phyloP scores from a whole-genome alignment of 129 eudicot species.

The Arctium minus region DNA sequence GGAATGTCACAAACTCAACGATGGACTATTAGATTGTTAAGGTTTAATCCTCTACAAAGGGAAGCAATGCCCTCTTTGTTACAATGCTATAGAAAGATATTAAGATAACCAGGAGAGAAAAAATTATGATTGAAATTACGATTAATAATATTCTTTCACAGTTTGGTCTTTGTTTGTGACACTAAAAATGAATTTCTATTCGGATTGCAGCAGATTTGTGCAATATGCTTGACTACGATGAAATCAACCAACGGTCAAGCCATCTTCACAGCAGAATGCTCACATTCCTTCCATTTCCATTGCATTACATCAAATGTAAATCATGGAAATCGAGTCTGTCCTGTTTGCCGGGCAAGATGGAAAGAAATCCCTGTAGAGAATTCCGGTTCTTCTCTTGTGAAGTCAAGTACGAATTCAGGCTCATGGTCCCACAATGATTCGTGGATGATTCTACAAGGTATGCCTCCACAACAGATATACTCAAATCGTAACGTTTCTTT shows the following conservation, averaged over 20 bases:
- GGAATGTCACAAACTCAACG: background rate
- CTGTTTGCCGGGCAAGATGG: slow-evolving; percentile 91
- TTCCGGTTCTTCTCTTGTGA: slow-evolving; percentile 39
- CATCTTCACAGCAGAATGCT: slow-evolving; percentile 93
- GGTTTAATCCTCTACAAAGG: background rate
- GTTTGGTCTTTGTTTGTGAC: background rate
- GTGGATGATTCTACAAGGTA: slow-evolving; percentile 40
- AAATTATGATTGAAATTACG: background rate
- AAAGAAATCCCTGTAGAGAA: slow-evolving; percentile 74
- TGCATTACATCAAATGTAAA: slow-evolving; percentile 86
- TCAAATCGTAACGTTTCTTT: slow-evolving; percentile 32
- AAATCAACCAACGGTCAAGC: slow-evolving; percentile 82
- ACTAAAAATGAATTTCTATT: background rate
- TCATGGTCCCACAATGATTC: slow-evolving; percentile 48
- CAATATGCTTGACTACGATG: slow-evolving; percentile 81
- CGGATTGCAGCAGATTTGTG: slow-evolving; percentile 60
- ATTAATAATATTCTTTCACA: background rate
- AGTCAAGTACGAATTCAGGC: slow-evolving; percentile 37
- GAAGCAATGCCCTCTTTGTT: background rate
- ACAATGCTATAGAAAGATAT: background rate
- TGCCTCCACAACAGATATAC: slow-evolving; percentile 37
- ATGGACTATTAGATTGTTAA: background rate
- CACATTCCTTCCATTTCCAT: slow-evolving; percentile 90
- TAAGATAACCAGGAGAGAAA: background rate
- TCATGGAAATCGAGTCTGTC: slow-evolving; percentile 85